These are phyloP conservation scores for Chaetomium strumarium DNA, from an alignment of 2,329 filamentous ascomycete genomes.

Conservation along the genomic window DNA sequence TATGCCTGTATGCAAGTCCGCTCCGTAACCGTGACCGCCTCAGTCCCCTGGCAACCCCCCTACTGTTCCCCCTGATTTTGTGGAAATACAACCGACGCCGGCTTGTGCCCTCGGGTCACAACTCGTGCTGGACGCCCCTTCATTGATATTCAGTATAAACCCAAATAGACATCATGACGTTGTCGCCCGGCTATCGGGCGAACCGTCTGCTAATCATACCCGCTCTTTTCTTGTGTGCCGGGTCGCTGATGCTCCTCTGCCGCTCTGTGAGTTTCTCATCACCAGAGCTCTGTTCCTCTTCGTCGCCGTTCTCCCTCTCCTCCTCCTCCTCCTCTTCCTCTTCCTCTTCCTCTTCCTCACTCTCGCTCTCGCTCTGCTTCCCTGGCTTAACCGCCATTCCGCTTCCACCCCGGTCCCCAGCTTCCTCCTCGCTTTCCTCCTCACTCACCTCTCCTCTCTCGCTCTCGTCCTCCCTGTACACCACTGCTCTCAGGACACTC, in stretches of 20 bases:
- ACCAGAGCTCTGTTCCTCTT: conserved; percentile 34
- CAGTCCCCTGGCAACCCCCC: neutral
- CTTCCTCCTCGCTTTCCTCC: neutral
- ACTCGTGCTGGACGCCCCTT: neutral
- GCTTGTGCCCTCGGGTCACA: neutral
- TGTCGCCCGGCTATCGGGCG: conserved; percentile 11
- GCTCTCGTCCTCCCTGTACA: conserved; percentile 65
- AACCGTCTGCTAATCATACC: conserved; percentile 8
- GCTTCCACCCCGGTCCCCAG: conserved; percentile 5
- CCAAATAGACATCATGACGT: conserved; percentile 1
- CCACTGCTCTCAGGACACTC: conserved; percentile 74
- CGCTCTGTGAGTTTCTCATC: conserved; percentile 51
- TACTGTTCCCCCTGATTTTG: neutral
- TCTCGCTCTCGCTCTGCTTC: conserved; percentile 30
- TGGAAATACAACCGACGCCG: conserved; percentile 11
- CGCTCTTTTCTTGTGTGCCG: conserved; percentile 28
- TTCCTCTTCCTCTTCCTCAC: conserved; percentile 19
- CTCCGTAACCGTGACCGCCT: conserved; percentile 7
- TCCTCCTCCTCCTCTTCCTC: conserved; percentile 22
- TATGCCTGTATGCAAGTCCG: conserved; percentile 15
- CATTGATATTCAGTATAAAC: neutral
- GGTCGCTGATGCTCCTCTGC: conserved; percentile 46
- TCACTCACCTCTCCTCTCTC: conserved; percentile 38
- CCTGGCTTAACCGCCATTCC: conserved; percentile 27
- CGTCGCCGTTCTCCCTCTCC: conserved; percentile 4